These are phyloP conservation scores for Alternaria infectoria DNA, from an alignment of 2,329 filamentous ascomycete genomes.

Conservation along the genomic window DNA sequence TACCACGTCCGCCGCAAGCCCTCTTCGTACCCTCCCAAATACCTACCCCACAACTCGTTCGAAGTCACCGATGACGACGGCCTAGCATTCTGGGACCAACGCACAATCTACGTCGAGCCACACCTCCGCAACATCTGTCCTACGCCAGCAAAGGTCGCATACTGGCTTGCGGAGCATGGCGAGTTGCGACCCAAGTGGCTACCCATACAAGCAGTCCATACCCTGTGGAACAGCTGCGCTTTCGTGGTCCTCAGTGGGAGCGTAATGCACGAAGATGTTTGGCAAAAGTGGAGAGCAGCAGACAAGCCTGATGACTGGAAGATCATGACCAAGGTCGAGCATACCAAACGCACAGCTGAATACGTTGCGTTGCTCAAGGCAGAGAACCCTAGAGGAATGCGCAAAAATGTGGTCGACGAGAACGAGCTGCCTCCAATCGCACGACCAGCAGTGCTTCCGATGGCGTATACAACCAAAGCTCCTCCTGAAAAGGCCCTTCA, in stretches of 20 bases:
- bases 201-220: conserved; percentile 43
- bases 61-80: conserved; percentile 35
- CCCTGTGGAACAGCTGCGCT: conserved; percentile 41
- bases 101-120: conserved; percentile 48
- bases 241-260: conserved; percentile 44
- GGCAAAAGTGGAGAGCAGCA: conserved; percentile 38
- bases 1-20: conserved; percentile 41
- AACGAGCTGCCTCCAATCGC: conserved; percentile 24
- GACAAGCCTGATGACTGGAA: conserved; percentile 42
- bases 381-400: conserved; percentile 28
- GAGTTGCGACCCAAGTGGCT: conserved; percentile 40
- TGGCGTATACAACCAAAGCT: neutral
- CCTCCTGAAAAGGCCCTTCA: neutral
- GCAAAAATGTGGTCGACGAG: conserved; percentile 6
- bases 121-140: conserved; percentile 39
- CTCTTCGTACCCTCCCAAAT: conserved; percentile 37
- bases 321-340: conserved; percentile 45
- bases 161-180: conserved; percentile 40
- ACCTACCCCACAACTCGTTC: conserved; percentile 36
- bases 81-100: conserved; percentile 44
- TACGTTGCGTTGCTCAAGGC: conserved; percentile 35
- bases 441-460: conserved; percentile 24
- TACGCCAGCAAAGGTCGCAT: conserved; percentile 37
- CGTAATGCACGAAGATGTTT: conserved; percentile 37
- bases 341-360: conserved; percentile 39